Base-by-base conservation (phyloP, 148 eudicot species). In the Spergularia marina region DNA sequence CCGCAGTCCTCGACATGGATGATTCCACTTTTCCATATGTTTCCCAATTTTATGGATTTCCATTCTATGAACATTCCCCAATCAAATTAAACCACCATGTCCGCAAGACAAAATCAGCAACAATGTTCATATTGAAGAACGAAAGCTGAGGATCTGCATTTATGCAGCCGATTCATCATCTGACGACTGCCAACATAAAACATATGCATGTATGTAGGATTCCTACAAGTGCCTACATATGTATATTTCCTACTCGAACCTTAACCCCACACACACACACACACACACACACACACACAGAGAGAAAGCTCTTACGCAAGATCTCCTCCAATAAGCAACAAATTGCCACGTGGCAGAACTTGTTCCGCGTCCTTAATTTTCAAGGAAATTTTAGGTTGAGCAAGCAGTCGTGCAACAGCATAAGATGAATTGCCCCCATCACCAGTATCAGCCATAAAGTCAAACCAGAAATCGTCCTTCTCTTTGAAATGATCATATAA, bases 381-480 rank as follows among this genome's bases (percentile, higher is more conserved):
- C 74, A 85, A 66, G 36, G 21, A 55, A 76, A 93, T 74, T 52
- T 81, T 80, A 77, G 97, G 98, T 70, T 96, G 98, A 86, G 99
- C 99, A 81, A 96, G 92, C 81, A 96, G 83, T 62, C 87, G 86
- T 76, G 98, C 94, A 56, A 96, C 89, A 66, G 83, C 58, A 74
- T 92, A 96, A 16, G 99, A 89, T 54, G 98, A 93, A 83, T 96
- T 96, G 54, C 99, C 99, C 69, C 99, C 98, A 80, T 96, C 99
- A 65, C 99, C 99, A 62, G 99, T 96, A 85, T 96, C 99, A 64
- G 99, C 99, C 99, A 96, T 92, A 77, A 96, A 96, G 78, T 96
- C 99, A 83, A 96, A 91, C 99, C 99, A 96, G 62, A 96, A 76
- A 8, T 82, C 91, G 76, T 92, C 92, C 76, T 87, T 86, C 58